phyloP scores from a whole-genome alignment of 176 grass and related monocot species.

The Themeda triandra region DNA sequence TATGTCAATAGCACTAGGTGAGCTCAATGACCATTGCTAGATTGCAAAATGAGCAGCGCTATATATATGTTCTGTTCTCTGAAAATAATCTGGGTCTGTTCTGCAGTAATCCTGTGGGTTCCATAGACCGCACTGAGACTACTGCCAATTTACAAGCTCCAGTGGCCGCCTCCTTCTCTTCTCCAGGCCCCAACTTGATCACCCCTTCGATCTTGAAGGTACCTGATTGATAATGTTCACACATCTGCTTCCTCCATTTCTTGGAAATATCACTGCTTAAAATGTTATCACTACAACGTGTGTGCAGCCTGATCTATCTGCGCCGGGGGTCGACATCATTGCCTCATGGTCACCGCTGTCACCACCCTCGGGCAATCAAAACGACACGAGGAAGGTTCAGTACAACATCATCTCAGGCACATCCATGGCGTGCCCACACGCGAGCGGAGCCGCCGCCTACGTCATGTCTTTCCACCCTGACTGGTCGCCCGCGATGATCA shows the following conservation, averaged over 20 bases:
- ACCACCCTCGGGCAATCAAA: neutral
- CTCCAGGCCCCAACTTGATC: slow-evolving; percentile 45
- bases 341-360: slow-evolving; percentile 28
- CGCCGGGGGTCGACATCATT: slow-evolving; percentile 43
- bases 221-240: neutral
- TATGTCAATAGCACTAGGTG: too few relatives aligned
- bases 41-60: too few relatives aligned
- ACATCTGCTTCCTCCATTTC: too few relatives aligned
- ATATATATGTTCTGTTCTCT: too few relatives aligned
- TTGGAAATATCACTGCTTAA: too few relatives aligned
- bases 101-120: too few relatives aligned
- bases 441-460: neutral
- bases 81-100: neutral
- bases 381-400: neutral
- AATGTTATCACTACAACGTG: neutral
- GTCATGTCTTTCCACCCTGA: slow-evolving; percentile 45
- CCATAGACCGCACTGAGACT: too few relatives aligned
- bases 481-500: slow-evolving; percentile 53
- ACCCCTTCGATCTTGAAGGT: slow-evolving; percentile 42
- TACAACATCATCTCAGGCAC: slow-evolving; percentile 34
- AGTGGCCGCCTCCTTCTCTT: slow-evolving; percentile 30
- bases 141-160: slow-evolving; percentile 16
- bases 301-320: slow-evolving; percentile 15
- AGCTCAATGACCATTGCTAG: too few relatives aligned
- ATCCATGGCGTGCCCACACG: neutral